A percentile compares a stretch with the other conserved stretches of the same genome.
Evolutionary conservation across 2,329 filamentous ascomycete genomes (phyloP).

Genomic region (Cordyceps cicadae): DNA sequence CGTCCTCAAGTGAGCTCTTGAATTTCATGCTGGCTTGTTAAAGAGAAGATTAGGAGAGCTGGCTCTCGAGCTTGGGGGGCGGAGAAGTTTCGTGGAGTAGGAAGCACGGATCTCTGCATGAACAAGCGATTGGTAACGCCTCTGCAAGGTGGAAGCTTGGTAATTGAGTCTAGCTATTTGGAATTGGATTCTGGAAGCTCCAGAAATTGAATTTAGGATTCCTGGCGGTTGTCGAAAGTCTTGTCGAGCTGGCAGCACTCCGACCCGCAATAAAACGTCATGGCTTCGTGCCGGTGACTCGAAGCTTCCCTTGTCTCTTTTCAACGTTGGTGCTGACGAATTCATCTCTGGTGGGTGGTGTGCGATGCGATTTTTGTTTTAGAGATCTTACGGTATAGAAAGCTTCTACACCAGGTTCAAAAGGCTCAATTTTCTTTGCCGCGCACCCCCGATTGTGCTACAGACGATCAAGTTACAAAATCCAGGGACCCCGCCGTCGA

Average conservation of each 20-base stretch:
- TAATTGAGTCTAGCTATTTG: background rate
- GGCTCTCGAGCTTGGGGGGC: too few species aligned
- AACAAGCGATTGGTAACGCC: background rate
- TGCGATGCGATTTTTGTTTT: background rate
- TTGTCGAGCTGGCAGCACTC: background rate
- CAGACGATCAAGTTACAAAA: background rate
- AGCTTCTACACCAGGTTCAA: too few species aligned
- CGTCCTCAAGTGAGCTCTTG: too few species aligned
- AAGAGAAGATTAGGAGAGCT: too few species aligned
- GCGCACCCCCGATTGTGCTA: background rate
- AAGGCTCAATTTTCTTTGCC: background rate
- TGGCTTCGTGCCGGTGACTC: conserved; percentile 7
- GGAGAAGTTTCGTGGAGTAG: too few species aligned
- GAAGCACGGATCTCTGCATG: background rate
- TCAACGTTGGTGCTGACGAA: background rate
- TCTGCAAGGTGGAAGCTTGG: background rate
- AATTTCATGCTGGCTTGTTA: background rate
- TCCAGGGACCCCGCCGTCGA: background rate
- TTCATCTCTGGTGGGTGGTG: background rate
- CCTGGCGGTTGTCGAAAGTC: background rate
- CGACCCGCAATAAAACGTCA: conserved; percentile 10
- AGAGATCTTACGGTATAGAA: background rate
- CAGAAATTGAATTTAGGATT: background rate
- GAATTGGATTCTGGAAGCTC: background rate
- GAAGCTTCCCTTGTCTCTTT: background rate